Base-by-base conservation (phyloP, 257 asterid species). In the Hygrophila difformis region DNA sequence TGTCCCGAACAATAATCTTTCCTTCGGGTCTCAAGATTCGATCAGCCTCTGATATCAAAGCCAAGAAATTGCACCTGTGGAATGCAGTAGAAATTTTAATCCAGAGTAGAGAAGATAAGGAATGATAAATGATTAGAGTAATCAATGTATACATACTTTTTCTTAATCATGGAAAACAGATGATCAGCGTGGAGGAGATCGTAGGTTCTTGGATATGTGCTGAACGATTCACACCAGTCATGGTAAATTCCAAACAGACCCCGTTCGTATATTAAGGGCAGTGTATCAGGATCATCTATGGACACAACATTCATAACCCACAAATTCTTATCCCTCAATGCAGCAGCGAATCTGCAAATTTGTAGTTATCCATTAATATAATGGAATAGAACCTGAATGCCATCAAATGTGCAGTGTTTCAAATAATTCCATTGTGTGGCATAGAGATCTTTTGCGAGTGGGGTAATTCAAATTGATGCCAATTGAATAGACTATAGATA, bases 181-280 rank as follows among this genome's bases (percentile, higher is more conserved):
- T 91, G 96, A 57, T 91, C 96, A 0, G 96, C 96, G 46, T 91
- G 99, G 68, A 91, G 95, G 61, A 91, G 96, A 75, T 91, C 99
- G n/a, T 91, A 91, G 28, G 95, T 64, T 78, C 99, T 74, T 26
- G 99, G 99, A 59, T 91, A 91, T 14, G 96, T 86, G 58, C 93
- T 91, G 84, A 91, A 91, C 36, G 96, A 86, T 70, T 91, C 95
- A 57, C 99, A 91, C 99, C 99, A 91, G 60, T 91, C 84, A 13
- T 91, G 99, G 54, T 91, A 91, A 23, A 76, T 82, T 64, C 99
- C 99, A 48, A 91, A 82, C 47, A 91, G 71, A 44, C 99, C 96
- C 13, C 99, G 78, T 34, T 91, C 96, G 3, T 80, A 91, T 35
- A 91, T 78, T 60, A 86, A 49, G 18, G 96, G 96, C 4, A 91